Evolutionary conservation across 768 basidiomycete genomes (phyloP), one percentile per base, ranked within the genome.

Genomic region (Crucibulum laeve): DNA sequence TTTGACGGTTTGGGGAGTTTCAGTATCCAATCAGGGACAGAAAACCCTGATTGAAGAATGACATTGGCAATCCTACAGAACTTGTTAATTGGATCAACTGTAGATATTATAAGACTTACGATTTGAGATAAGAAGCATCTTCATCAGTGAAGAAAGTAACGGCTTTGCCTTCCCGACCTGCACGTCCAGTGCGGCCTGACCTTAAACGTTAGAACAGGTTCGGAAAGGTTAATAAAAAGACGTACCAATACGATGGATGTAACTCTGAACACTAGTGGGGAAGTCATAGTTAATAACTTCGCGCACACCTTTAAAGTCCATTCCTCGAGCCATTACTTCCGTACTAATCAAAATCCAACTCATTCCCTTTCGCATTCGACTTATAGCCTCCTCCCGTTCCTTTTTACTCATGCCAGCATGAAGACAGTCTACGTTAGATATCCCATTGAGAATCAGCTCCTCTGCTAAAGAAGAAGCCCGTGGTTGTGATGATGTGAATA

Each of bases 241-340:
- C 6, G 25, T 25, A 85, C 91, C 95, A 40, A 99, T 96, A 18
- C 96, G 77, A 63, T 99, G 96, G 33, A 99, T 79, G 57, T 99
- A 99, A 56, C 89, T 93, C 61, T 95, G 92, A 2, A 95, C 86
- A 43, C 82, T 94, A 28, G 87, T 92, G 2, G 96, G 96, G 64
- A 98, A 97, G 65, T 97, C 95, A 55, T 89, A 94, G 62, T 97
- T 99, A 58, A 98, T 85, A 7, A 99, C 93, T 57, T 97, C 89
- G 46, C 83, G 73, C 40, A 95, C 81, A 7, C 94, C 93, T 61
- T 86, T 88, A 71, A 99, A 98, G 59, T 98, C 96, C 86, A 99
- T 93, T 3, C 96, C 96, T 53, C 96, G 79, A 18, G 91, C 92
- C 90, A 98, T 89, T 40, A 98, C 89, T 61, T 99, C 96, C 18